Base-by-base conservation (phyloP, 768 basidiomycete species). In the Rhodocollybia butyracea region DNA sequence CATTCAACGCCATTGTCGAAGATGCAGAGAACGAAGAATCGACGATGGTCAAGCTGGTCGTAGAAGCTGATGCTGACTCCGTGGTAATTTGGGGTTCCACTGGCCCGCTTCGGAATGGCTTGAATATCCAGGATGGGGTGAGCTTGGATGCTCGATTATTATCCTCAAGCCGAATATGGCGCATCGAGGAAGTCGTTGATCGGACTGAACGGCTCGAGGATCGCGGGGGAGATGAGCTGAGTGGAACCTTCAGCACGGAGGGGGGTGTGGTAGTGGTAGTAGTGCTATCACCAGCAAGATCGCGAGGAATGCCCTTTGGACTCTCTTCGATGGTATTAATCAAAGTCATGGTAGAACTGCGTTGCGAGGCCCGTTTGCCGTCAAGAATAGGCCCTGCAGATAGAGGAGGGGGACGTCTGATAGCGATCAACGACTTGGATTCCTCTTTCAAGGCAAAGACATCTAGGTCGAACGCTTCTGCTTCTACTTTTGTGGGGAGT, bases 61-160 rank as follows among this genome's bases (percentile, higher is more conserved):
- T 66, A 1, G 73, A 75, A 3, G 78, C 76, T 3, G 80, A 77
- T 2, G 76, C 83, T 27, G 80, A 81, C 5, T 82, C 73, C 13
- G 79, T 70, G 2, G 79, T 78, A 1, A 83, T 84, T 59, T 87
- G 83, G 2, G 86, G 78, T 64, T 89, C 85, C 59, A 79, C 82
- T 6, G 79, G 75, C 1, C 75, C 79, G 56, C 79, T 83, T 31
- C 88, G 75, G 67, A 92, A 91, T 5, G 85, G 80, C 62, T 84
- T 88, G 68, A 90, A 86, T 11, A 91, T 68, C 90, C 90, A 91
- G n/a, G 86, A 77, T 2, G 89, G 81, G 1, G 88, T 74, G 38
- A 89, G 75, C 62, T 84, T 88, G 2, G 88, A 83, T 11, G 77
- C 71, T 1, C 82, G 54, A 32, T 43, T 38, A 17, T 5, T 38